These are phyloP conservation scores for Calvatia gigantea DNA, from an alignment of 768 basidiomycete genomes.

Conservation along the genomic window DNA sequence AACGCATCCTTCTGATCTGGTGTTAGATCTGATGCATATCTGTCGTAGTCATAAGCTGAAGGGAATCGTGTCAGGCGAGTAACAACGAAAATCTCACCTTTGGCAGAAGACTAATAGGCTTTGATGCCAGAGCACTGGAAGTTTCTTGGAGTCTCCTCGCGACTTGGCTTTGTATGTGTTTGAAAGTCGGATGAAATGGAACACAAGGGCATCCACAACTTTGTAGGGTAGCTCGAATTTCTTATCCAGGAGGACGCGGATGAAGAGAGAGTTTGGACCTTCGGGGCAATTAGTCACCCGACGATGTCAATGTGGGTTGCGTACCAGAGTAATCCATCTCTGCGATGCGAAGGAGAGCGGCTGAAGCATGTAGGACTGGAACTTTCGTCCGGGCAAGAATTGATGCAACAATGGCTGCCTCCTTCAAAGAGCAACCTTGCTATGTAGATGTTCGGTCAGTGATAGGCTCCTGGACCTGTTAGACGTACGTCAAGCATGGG, in stretches of 20 bases:
- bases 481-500: constrained; percentile 83
- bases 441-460: constrained; percentile 17
- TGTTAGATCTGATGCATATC: constrained; percentile 91
- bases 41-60: constrained; percentile 25
- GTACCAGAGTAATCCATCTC: constrained; percentile 94
- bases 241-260: constrained; percentile 95
- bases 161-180: constrained; percentile 79
- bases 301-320: not conserved
- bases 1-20: constrained; percentile 97
- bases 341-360: constrained; percentile 88
- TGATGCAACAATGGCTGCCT: constrained; percentile 92
- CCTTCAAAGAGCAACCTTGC: constrained; percentile 85
- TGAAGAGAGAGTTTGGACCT: constrained; percentile 95
- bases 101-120: constrained; percentile 92
- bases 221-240: constrained; percentile 98
- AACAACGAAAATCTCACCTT: constrained; percentile 44
- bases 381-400: constrained; percentile 88
- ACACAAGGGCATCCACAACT: constrained; percentile 94
- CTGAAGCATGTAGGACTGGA: constrained; percentile 95
- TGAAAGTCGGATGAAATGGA: constrained; percentile 96
- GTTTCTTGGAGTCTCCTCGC: constrained; percentile 67
- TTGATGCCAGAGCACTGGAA: constrained; percentile 99
- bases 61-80: not conserved
- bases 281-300: constrained; percentile 1
- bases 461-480: not conserved